Evolutionary conservation across 2,329 filamentous ascomycete species (phyloP), one percentile per base, ranked within the genome.

Genomic region (Tympanopsis confertula): DNA sequence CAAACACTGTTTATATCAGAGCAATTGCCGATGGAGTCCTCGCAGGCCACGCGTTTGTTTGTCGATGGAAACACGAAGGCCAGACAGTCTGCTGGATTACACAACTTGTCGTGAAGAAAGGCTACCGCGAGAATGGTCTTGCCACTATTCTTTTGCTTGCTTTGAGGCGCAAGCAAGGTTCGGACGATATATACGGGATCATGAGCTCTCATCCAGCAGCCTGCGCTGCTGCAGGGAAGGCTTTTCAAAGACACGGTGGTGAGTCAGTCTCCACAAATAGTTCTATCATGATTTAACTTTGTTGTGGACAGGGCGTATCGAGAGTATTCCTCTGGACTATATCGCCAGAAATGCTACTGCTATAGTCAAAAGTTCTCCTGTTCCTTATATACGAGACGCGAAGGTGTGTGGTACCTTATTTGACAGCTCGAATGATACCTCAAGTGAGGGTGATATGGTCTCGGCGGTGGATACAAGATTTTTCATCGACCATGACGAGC

Each of bases 151-250:
- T 63, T 14, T 48, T 63, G 36, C 45, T 49, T 36, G 35, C 45
- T 22, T 45, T 60, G 22, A 50, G 47, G 35, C n/a, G n/a, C n/a
- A n/a, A n/a, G n/a, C 38, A 44, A 20, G 45, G 52, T 42, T 45
- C 39, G 15, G 50, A 56, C 38, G 50, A 56, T 42, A 44, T 58
- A 33, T 62, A 54, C 42, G 56, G 60, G 35, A 49, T 63, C 37
- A 56, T 59, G 50, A 61, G 56, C 47, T 62, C 58, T 35, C 52
- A 62, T 47, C 57, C 57, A 29, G 55, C 55, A 47, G 49, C 54
- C 13, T 55, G 49, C 45, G 39, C 56, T 35, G 55, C 58, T 24
- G 50, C 50, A 36, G 40, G 50, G 32, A 53, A 47, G 44, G 47
- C 51, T 39, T 55, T 52, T 42, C 46, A 45, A 37, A 45, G 55